Conservation (phyloP, 2,329 filamentous ascomycete species). For the Fusarium mexicanum region DNA sequence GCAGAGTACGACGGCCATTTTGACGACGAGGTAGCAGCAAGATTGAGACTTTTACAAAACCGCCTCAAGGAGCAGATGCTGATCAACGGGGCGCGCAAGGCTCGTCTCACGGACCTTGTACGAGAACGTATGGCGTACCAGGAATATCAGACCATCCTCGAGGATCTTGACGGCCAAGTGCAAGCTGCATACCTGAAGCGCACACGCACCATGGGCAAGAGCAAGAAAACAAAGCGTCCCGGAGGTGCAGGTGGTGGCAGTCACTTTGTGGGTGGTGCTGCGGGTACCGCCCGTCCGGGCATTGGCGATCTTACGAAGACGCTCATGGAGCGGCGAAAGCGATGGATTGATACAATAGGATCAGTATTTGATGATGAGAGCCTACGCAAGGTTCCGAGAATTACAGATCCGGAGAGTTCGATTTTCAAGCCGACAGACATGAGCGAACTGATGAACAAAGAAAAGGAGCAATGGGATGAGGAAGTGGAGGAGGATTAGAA, state of each 20-base stretch:
- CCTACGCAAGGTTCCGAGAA: slow-evolving; percentile 75
- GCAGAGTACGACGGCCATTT: slow-evolving; percentile 89
- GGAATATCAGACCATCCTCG: slow-evolving; percentile 95
- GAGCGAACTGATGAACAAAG: slow-evolving; percentile 76
- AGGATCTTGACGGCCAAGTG: slow-evolving; percentile 94
- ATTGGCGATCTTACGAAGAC: slow-evolving; percentile 93
- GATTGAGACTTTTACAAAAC: slow-evolving; percentile 84
- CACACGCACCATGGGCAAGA: slow-evolving; percentile 92
- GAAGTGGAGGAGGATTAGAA: slow-evolving; percentile 73
- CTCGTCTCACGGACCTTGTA: slow-evolving; percentile 84
- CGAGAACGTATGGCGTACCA: slow-evolving; percentile 95
- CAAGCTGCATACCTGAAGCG: slow-evolving; percentile 96
- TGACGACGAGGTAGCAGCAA: slow-evolving; percentile 93
- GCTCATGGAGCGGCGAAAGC: slow-evolving; percentile 87
- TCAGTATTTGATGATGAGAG: slow-evolving; percentile 89
- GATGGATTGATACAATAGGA: slow-evolving; percentile 92
- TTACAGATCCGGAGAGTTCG: slow-evolving; percentile 68
- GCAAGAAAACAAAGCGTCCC: slow-evolving; percentile 86
- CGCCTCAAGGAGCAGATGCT: slow-evolving; percentile 85
- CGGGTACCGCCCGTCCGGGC: slow-evolving; percentile 74
- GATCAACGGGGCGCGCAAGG: slow-evolving; percentile 89
- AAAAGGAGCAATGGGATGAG: slow-evolving; percentile 84
- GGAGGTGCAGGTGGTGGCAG: slow-evolving; percentile 79
- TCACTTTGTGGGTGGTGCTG: slow-evolving; percentile 67
- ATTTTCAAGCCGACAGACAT: slow-evolving; percentile 81